Conservation (phyloP, 257 asterid genomes). For the Fraxinus excelsior region DNA sequence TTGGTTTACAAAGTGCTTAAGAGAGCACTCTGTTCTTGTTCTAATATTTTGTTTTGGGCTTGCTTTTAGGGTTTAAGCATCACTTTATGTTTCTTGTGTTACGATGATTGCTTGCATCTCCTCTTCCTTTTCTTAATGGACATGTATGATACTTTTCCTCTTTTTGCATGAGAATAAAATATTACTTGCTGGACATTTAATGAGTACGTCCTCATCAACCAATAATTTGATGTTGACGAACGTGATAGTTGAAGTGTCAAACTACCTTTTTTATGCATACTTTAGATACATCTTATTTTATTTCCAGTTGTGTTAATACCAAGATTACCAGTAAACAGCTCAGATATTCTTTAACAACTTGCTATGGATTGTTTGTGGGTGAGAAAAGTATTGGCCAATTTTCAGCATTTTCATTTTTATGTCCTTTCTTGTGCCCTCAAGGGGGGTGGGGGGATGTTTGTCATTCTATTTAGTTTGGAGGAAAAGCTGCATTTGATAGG, state of each 20-base stretch:
- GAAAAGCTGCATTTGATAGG: neutral
- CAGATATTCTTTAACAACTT: neutral
- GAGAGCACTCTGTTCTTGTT: neutral
- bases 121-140: neutral
- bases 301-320: neutral
- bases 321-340: neutral
- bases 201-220: neutral
- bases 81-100: neutral
- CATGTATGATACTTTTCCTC: neutral
- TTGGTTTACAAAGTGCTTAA: neutral
- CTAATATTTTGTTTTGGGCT: neutral
- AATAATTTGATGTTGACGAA: neutral
- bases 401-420: neutral
- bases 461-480: neutral
- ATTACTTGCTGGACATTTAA: neutral
- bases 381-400: neutral
- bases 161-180: neutral
- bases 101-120: neutral
- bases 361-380: neutral
- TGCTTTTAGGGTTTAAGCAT: conserved; percentile 3
- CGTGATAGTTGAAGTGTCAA: too few relatives aligned
- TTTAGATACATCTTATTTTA: neutral
- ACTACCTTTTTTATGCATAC: neutral
- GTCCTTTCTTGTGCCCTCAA: neutral
- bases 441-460: neutral